These are phyloP conservation scores for Cryptococcus neoformans DNA, from an alignment of 1,284 basidiomycete genomes.

Conservation along the genomic window DNA sequence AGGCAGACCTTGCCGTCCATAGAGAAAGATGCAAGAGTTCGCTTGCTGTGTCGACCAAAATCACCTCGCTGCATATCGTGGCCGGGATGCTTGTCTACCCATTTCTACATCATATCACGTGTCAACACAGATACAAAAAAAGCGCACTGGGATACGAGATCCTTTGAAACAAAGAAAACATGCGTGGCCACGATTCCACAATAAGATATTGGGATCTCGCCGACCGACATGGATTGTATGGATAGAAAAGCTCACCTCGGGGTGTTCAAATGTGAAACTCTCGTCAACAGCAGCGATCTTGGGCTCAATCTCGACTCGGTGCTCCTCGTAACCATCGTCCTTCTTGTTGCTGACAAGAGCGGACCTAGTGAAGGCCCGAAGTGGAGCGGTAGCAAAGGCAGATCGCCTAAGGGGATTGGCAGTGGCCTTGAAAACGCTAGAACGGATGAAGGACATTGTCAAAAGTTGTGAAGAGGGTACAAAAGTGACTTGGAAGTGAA, in stretches of 20 bases:
- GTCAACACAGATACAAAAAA: background rate
- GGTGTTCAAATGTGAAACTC: slow-evolving; percentile 29
- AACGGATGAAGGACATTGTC: slow-evolving; percentile 13
- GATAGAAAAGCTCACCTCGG: slow-evolving; percentile 24
- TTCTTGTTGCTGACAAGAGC: slow-evolving; percentile 3
- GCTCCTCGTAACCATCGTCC: slow-evolving; percentile 34
- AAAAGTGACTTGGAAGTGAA: background rate
- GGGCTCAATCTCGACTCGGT: slow-evolving; percentile 37
- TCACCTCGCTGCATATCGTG: slow-evolving; percentile 37
- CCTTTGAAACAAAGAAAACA: too few relatives aligned
- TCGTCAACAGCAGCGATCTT: slow-evolving; percentile 32
- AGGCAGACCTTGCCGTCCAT: slow-evolving; percentile 69
- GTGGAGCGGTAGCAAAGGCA: slow-evolving; percentile 1
- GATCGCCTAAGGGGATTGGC: background rate
- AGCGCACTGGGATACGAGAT: background rate
- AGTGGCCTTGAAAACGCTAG: slow-evolving; percentile 5
- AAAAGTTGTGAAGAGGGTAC: background rate
- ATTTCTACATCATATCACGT: slow-evolving; percentile 8
- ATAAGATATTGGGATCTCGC: background rate
- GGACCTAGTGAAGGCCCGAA: slow-evolving; percentile 5
- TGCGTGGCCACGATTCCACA: too few relatives aligned
- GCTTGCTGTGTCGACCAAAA: slow-evolving; percentile 41
- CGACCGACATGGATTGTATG: background rate
- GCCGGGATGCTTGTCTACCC: slow-evolving; percentile 31
- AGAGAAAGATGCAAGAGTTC: slow-evolving; percentile 42